phyloP scores from a whole-genome alignment of 768 basidiomycete species.

The Crassisporium funariophilum region DNA sequence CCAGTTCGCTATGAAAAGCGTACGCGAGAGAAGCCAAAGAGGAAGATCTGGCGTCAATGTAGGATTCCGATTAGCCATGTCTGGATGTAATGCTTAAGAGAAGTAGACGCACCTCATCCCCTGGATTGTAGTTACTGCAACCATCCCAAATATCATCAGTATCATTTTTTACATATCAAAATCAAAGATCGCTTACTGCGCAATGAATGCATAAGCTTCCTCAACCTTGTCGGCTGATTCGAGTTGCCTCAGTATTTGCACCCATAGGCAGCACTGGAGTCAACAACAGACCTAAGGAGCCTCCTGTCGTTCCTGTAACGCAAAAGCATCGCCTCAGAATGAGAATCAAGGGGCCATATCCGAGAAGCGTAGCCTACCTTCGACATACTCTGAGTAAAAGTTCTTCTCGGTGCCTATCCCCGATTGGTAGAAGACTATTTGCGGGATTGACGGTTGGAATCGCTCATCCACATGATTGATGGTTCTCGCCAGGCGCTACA shows the following conservation, averaged over 20 bases:
- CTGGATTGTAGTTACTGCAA: conserved; percentile 65
- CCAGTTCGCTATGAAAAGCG: conserved; percentile 11
- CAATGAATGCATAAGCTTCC: conserved; percentile 79
- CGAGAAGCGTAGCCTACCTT: conserved; percentile 42
- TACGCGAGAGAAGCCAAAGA: conserved; percentile 79
- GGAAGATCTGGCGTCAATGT: conserved; percentile 53
- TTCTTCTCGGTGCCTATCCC: conserved; percentile 62
- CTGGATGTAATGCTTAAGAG: no score
- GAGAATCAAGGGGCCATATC: neutral
- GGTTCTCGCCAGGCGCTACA: conserved; percentile 55
- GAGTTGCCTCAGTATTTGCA: conserved; percentile 5
- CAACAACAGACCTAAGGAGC: conserved; percentile 50
- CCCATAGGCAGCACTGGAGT: conserved; percentile 2
- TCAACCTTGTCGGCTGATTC: conserved; percentile 67
- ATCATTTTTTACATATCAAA: conserved; percentile 1
- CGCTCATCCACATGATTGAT: conserved; percentile 53
- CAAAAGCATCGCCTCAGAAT: conserved; percentile 5
- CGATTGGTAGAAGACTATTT: conserved; percentile 65
- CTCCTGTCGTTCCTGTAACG: conserved; percentile 60
- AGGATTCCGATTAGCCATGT: neutral
- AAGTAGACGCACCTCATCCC: conserved; percentile 59
- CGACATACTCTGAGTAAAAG: conserved; percentile 59
- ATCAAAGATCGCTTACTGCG: conserved; percentile 54
- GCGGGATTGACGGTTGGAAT: conserved; percentile 45
- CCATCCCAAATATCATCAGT: neutral